Conservation (phyloP, 495 filamentous ascomycete genomes). For the Aspergillus bridgeri region DNA sequence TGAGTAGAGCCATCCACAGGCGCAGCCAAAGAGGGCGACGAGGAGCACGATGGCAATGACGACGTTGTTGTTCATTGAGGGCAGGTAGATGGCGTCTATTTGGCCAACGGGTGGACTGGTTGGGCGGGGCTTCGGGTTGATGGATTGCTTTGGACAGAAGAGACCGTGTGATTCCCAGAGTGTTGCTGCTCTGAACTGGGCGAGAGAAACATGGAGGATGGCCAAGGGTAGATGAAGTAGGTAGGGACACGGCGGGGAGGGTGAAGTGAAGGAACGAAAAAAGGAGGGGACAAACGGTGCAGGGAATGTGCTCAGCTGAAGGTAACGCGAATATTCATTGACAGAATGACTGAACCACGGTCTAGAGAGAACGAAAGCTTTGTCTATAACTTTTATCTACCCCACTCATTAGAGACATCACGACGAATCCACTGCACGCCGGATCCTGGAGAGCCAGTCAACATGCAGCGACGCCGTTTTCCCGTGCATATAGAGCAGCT, state of each 20-base stretch:
- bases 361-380: not conserved
- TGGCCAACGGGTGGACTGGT: not conserved
- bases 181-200: not conserved
- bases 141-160: not conserved
- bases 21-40: not conserved
- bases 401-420: conserved; percentile 7
- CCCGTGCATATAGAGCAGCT: conserved; percentile 23
- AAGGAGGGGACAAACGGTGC: not conserved
- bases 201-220: not conserved
- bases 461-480: conserved; percentile 28
- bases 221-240: too few species aligned
- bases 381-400: conserved; percentile 12
- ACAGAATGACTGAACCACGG: not conserved
- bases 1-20: not conserved
- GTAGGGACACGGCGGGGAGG: too few species aligned
- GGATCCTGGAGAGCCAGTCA: conserved; percentile 34
- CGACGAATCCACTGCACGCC: conserved; percentile 19
- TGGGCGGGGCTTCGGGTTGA: not conserved
- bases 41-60: not conserved
- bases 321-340: not conserved
- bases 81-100: not conserved
- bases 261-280: not conserved
- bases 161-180: not conserved
- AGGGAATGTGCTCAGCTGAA: not conserved
- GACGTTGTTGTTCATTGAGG: not conserved